Percentiles rank a stretch among this genome's conserved stretches.
Evolutionary conservation across 1,284 basidiomycete species (phyloP).

Genomic region (Phellopilus nigrolimitatus): DNA sequence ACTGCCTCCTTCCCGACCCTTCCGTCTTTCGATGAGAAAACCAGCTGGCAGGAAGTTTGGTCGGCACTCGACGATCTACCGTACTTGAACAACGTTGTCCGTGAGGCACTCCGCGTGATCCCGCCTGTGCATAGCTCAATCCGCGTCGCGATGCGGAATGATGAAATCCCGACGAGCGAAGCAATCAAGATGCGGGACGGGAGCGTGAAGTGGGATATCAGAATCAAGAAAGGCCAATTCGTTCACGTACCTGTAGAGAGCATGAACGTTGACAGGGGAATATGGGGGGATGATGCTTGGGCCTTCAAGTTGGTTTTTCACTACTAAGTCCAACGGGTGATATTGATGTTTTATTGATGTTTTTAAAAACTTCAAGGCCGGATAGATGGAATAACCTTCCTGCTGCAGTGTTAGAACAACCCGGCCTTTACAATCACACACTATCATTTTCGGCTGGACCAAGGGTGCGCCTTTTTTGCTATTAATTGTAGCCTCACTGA

Average conservation of each 20-base stretch:
- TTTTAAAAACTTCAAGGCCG: conserved; percentile 49
- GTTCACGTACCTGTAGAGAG: conserved; percentile 75
- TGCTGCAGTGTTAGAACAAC: conserved; percentile 51
- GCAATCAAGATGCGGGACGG: conserved; percentile 58
- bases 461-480: conserved; percentile 43
- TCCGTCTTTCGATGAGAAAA: conserved; percentile 37
- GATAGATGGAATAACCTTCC: conserved; percentile 75
- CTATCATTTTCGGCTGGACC: conserved; percentile 77
- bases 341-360: conserved; percentile 1
- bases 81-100: conserved; percentile 71
- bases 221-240: conserved; percentile 61
- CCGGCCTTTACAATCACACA: conserved; percentile 66
- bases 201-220: conserved; percentile 34
- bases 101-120: conserved; percentile 69
- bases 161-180: conserved; percentile 64
- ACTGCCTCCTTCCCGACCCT: conserved; percentile 32
- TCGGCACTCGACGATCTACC: conserved; percentile 54
- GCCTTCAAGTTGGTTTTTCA: conserved; percentile 56
- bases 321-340: neutral
- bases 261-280: conserved; percentile 65
- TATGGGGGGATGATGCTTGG: conserved; percentile 78
- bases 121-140: conserved; percentile 80
- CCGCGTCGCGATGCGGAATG: conserved; percentile 68
- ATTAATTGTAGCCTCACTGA: neutral
- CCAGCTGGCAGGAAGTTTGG: conserved; percentile 34